phyloP scores from a whole-genome alignment of 805 yeast species.

The Nakazawaea pomicola region DNA sequence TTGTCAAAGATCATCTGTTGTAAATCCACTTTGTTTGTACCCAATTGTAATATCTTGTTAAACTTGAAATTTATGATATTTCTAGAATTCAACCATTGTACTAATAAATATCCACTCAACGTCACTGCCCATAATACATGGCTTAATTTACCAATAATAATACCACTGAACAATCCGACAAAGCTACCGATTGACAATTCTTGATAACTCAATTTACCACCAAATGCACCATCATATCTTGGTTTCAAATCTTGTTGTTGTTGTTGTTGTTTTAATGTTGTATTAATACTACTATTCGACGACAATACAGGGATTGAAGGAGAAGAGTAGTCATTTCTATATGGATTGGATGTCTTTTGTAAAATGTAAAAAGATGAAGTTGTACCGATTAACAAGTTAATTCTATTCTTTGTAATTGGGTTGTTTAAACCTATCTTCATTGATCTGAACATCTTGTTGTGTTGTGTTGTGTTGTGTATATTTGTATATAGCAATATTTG shows the following conservation, averaged over 20 bases:
- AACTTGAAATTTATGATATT: conserved; percentile 44
- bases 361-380: not conserved
- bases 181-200: conserved; percentile 62
- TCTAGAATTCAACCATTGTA: conserved; percentile 53
- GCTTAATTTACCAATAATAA: conserved; percentile 56
- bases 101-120: conserved; percentile 36
- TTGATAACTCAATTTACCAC: conserved; percentile 50
- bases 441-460: not conserved
- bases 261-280: conserved; percentile 7
- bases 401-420: not conserved
- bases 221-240: conserved; percentile 30
- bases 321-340: conserved; percentile 6
- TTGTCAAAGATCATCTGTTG: conserved; percentile 49
- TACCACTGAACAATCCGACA: conserved; percentile 54
- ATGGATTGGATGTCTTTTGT: not conserved
- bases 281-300: no score
- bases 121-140: conserved; percentile 46
- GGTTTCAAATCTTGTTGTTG: conserved; percentile 22
- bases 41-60: conserved; percentile 30
- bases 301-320: not conserved
- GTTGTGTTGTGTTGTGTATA: not conserved
- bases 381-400: not conserved
- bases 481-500: no score
- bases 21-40: conserved; percentile 37
- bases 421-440: not conserved